Base-by-base conservation (phyloP, 176 grass and related monocot genomes). In the Phyllostachys edulis region DNA sequence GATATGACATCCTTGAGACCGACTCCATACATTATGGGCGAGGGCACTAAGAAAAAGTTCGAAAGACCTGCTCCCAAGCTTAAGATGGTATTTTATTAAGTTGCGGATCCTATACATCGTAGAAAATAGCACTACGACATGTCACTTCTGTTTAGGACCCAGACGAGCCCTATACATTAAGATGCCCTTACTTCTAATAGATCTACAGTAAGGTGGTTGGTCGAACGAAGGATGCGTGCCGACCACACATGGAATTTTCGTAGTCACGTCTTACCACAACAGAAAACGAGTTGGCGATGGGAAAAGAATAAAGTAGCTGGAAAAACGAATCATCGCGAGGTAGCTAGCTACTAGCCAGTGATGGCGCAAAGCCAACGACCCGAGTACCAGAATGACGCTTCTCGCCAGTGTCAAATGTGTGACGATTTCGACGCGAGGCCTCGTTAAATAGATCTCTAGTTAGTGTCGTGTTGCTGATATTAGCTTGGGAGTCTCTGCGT, bases 361-460 rank as follows among this genome's bases (percentile, higher is more conserved):
- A 80, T 80, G 69, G 75, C 57, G 76, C 55, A 9, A 63, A 15
- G 29, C 32, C 55, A 86, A 72, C 84, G 6, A 39, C 61, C 5
- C 3, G 29, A 64, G 56, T 52, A 52, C 76, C 44, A 62, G 7
- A 5, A 40, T 60, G 65, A 79, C 75, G 39, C 64, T 29, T 76
- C 68, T 29, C 36, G 36, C n/a, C n/a, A n/a, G 15, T 44, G 40
- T 26, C 11, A 45, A 12, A 20, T 0, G 14, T 6, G 56, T 44
- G 2, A 56, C 81, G 56, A 63, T 83, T 73, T 63, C 41, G 26
- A 63, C 45, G 55, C n/a, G 69, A 62, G 17, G 24, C 40, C 15
- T 9, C 11, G 62, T 54, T 29, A 9, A 23, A 34, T 34, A 34
- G 1, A 14, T 46, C 21, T 46, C 23, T 6, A 26, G 71, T 1